phyloP scores from a whole-genome alignment of 345 rosid genomes.

The Jatropha curcas region DNA sequence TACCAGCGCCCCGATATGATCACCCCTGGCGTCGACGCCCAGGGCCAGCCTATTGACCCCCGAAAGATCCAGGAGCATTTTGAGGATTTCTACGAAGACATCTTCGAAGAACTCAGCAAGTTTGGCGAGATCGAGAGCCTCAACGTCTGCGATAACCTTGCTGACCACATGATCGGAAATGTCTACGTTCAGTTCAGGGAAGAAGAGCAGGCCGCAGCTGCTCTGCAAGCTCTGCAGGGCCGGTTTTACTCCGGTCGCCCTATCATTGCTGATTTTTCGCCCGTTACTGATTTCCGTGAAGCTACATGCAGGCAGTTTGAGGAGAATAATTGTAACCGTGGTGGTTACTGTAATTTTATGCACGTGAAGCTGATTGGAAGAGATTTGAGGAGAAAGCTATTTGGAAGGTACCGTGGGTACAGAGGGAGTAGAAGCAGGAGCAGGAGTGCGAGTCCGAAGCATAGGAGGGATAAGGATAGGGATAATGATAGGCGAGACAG shows the following conservation, averaged over 20 bases:
- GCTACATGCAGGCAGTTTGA: slow-evolving; percentile 88
- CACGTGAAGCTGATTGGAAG: slow-evolving; percentile 81
- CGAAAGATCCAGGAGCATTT: slow-evolving; percentile 74
- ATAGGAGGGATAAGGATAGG: slow-evolving; percentile 46
- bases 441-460: slow-evolving; percentile 57
- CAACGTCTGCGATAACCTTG: slow-evolving; percentile 84
- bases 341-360: slow-evolving; percentile 92
- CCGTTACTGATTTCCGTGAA: slow-evolving; percentile 88
- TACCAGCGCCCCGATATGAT: slow-evolving; percentile 89
- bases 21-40: slow-evolving; percentile 75
- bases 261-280: slow-evolving; percentile 89
- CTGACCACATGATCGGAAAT: slow-evolving; percentile 90
- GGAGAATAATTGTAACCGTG: slow-evolving; percentile 83
- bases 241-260: slow-evolving; percentile 89
- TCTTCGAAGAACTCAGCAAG: slow-evolving; percentile 84
- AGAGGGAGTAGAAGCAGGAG: slow-evolving; percentile 64
- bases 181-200: slow-evolving; percentile 87
- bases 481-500: slow-evolving; percentile 22
- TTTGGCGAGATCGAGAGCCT: slow-evolving; percentile 88
- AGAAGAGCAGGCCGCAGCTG: slow-evolving; percentile 91
- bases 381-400: slow-evolving; percentile 72
- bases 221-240: slow-evolving; percentile 72
- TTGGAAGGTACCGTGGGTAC: slow-evolving; percentile 61
- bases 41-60: slow-evolving; percentile 66
- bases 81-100: slow-evolving; percentile 83